Percentiles rank a stretch among this genome's conserved stretches.
Conservation (phyloP, 1,284 basidiomycete genomes). For the Mycosarcoma maydis region DNA sequence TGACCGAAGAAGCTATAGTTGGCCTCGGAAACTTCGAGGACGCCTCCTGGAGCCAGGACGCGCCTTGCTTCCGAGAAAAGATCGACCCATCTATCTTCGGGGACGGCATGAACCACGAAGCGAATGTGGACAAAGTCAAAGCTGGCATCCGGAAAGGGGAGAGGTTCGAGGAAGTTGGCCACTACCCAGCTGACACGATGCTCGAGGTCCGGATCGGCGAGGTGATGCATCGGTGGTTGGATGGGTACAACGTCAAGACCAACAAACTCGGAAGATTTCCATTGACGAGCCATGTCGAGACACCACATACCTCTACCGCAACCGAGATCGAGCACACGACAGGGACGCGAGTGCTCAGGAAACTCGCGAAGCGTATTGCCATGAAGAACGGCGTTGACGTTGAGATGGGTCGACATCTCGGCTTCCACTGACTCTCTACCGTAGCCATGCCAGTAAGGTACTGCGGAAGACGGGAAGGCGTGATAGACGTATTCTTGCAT, state of each 20-base stretch:
- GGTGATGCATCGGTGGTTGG: slow-evolving; percentile 35
- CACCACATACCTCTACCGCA: slow-evolving; percentile 52
- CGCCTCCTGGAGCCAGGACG: slow-evolving; percentile 49
- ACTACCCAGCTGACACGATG: slow-evolving; percentile 56
- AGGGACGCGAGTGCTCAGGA: slow-evolving; percentile 31
- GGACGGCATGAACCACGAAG: slow-evolving; percentile 37
- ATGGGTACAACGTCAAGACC: slow-evolving; percentile 56
- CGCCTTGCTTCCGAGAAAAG: slow-evolving; percentile 40
- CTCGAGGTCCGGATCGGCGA: slow-evolving; percentile 44
- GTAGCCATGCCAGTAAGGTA: slow-evolving; percentile 54
- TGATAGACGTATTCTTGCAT: slow-evolving; percentile 41
- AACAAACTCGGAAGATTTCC: slow-evolving; percentile 54
- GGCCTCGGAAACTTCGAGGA: slow-evolving; percentile 48
- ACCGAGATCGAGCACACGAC: slow-evolving; percentile 52
- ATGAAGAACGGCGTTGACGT: slow-evolving; percentile 13
- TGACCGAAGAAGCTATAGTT: slow-evolving; percentile 50
- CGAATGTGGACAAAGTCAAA: slow-evolving; percentile 60
- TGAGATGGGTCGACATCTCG: slow-evolving; percentile 38
- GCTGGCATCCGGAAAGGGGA: slow-evolving; percentile 54
- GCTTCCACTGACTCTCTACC: slow-evolving; percentile 30
- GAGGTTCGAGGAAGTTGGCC: slow-evolving; percentile 53
- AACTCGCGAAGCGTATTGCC: slow-evolving; percentile 30
- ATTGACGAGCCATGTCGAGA: slow-evolving; percentile 47
- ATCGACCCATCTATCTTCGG: slow-evolving; percentile 51
- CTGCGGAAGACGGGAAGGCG: slow-evolving; percentile 36